These are phyloP conservation scores for Rhodotorula graminis DNA, from an alignment of 768 basidiomycete genomes.

Conservation along the genomic window DNA sequence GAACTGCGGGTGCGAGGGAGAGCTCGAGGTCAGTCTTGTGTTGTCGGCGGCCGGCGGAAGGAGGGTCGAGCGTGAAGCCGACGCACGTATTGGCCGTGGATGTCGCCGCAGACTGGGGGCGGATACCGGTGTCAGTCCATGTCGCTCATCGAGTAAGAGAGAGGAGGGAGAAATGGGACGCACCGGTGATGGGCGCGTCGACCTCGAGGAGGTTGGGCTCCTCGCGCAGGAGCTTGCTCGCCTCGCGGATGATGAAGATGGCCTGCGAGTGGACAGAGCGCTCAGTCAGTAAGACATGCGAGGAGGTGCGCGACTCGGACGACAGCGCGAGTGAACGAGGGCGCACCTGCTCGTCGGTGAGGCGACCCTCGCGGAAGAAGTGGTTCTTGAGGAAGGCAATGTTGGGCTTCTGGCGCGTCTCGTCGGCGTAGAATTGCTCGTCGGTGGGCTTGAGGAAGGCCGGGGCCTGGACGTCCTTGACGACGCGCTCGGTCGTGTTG, in stretches of 20 bases:
- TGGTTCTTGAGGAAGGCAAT: constrained; percentile 97
- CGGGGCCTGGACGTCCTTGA: constrained; percentile 98
- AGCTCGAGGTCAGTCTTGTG: background rate
- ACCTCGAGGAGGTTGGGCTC: constrained; percentile 90
- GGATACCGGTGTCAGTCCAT: too few relatives aligned
- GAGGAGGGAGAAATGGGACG: constrained; percentile 40
- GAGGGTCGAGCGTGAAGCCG: background rate
- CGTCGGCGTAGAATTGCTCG: constrained; percentile 91
- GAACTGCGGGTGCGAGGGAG: constrained; percentile 54
- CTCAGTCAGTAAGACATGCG: too few relatives aligned
- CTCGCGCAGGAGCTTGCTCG: constrained; percentile 70
- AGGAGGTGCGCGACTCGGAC: too few relatives aligned
- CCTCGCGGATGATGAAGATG: constrained; percentile 82
- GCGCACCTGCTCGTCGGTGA: constrained; percentile 66
- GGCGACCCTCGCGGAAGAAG: constrained; percentile 90
- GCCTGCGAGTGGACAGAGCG: constrained; percentile 56
- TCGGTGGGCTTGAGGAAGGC: constrained; percentile 87
- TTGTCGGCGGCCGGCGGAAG: background rate
- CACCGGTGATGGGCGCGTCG: constrained; percentile 96
- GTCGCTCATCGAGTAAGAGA: background rate
- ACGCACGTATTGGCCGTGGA: constrained; percentile 94
- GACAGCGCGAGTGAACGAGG: too few relatives aligned
- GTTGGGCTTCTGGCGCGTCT: constrained; percentile 69
- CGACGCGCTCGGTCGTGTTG: constrained; percentile 88
- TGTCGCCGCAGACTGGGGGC: constrained; percentile 82